These are phyloP conservation scores for Fusarium annulatum DNA, from an alignment of 2,329 filamentous ascomycete genomes.

Conservation along the genomic window DNA sequence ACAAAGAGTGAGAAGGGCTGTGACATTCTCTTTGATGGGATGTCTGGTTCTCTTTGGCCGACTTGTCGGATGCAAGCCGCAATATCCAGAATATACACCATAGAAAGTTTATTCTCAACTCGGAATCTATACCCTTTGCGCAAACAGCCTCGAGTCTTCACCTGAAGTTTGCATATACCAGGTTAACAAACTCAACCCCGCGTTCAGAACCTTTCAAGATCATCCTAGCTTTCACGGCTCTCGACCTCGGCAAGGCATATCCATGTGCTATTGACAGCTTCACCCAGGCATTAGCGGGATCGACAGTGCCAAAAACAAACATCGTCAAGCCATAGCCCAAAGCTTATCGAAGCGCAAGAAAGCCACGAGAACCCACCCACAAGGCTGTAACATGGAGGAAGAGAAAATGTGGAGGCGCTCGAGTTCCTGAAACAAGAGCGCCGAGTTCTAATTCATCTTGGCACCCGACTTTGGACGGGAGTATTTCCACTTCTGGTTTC, in stretches of 20 bases:
- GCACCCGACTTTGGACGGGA: conserved; percentile 6
- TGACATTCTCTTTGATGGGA: conserved; percentile 21
- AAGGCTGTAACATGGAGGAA: conserved; percentile 29
- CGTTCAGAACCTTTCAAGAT: background rate
- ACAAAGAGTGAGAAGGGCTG: background rate
- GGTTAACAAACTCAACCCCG: background rate
- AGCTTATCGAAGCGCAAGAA: conserved; percentile 3
- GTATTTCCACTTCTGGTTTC: conserved; percentile 23
- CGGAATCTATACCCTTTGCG: background rate
- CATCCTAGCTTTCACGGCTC: background rate
- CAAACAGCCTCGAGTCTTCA: background rate
- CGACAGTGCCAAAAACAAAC: background rate
- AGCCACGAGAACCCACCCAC: conserved; percentile 20
- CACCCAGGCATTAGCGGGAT: background rate
- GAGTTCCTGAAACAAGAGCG: conserved; percentile 18
- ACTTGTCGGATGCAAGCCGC: conserved; percentile 8
- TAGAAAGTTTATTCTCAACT: background rate
- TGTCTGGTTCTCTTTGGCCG: conserved; percentile 6
- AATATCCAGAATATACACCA: conserved; percentile 13
- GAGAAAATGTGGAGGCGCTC: conserved; percentile 15
- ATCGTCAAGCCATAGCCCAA: conserved; percentile 2
- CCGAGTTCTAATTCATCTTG: conserved; percentile 18
- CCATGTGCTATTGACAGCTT: background rate
- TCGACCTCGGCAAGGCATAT: background rate
- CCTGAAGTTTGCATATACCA: background rate